Evolutionary conservation across 805 yeast species (phyloP), one percentile per base, ranked within the genome.

Genomic region (Candida hispaniensis): DNA sequence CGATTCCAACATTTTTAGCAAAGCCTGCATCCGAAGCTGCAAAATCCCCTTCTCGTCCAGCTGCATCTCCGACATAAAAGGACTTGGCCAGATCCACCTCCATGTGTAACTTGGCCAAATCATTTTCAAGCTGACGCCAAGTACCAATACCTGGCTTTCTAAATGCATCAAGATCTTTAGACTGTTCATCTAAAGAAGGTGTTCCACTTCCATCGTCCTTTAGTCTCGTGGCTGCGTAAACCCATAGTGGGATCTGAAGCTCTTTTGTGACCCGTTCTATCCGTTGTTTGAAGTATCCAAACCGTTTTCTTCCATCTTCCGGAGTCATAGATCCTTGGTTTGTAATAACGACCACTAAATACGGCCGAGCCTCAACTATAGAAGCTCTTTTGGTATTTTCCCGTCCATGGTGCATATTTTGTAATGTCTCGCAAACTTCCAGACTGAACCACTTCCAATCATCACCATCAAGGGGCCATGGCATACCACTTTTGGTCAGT

Each of bases 41-140:
- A 51, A 77, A 79, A 54, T 88, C 97, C 0, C 50, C 54, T 2
- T 51, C 48, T 35, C 97, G 63, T 1, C 97, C 98, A 5, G 95
- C 97, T 0, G 97, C 97, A 59, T 88, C 98, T 5, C 98, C 98
- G n/a, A 85, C 86, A 53, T 59, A 91, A 36, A 75, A 62, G 33
- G 81, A 69, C 7, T 55, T 44, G 0, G 50, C 56, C 30, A 51
- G 32, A 46, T 73, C 74, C 2, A 74, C 45, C 6, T 40, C 39
- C 3, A 48, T 47, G 0, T 44, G 34, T 16, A 36, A 33, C 3
- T 41, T 30, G 10, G 47, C 40, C 9, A 71, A 41, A 45, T 69
- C 75, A 10, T 52, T 46, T 5, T 47, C 41, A 19, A 79, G 59
- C 32, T 63, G 67, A 1, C 64, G 54, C 75, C 80, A 79, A 93